Evolutionary conservation across 176 grass and related monocot species (phyloP), one percentile per base, ranked within the genome.

Genomic region (Puya raimondii): DNA sequence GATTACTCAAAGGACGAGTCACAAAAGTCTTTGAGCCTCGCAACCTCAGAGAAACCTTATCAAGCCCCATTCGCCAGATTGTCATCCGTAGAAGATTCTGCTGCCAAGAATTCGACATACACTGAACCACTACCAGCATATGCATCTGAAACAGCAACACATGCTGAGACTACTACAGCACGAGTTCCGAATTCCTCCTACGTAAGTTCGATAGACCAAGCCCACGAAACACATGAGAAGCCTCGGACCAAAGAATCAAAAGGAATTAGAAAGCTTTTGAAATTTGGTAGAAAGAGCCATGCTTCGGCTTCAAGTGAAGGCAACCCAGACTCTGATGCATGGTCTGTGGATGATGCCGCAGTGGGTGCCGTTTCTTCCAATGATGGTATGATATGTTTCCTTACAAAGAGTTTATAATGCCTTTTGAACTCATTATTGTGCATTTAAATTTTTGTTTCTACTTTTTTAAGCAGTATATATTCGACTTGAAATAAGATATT

Each of bases 251-350:
- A 97, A 76, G 94, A 87, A 74, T 70, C 82, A 71, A 91, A 85
- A 82, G 94, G 94, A 2, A 88, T 97, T 48, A 91, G 84, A 64
- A 97, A 97, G 74, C 77, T 97, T 66, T 63, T 93, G 68, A 97
- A 93, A 72, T 93, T 97, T 69, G 94, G 89, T 63, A 87, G 84
- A 74, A 97, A 90, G 85, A 82, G 61, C 70, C 83, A 91, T 12
- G 18, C 48, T 33, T 85, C 85, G 64, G 50, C 72, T 73, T 76
- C 64, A 67, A 75, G 69, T 1, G 85, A 85, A 64, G 79, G 67
- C 23, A 70, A 88, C 23, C 64, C 58, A 12, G 82, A 87, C 61
- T 80, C 84, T 1, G 85, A 86, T 74, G 78, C 66, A 10, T 83
- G 77, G n/a, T 88, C 89, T n/a, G 50, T 90, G 56, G 89, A 86